A percentile compares a stretch with the other conserved stretches of the same genome.
Conservation (phyloP, 163 green algal species). For the Scenedesmus sp. region DNA sequence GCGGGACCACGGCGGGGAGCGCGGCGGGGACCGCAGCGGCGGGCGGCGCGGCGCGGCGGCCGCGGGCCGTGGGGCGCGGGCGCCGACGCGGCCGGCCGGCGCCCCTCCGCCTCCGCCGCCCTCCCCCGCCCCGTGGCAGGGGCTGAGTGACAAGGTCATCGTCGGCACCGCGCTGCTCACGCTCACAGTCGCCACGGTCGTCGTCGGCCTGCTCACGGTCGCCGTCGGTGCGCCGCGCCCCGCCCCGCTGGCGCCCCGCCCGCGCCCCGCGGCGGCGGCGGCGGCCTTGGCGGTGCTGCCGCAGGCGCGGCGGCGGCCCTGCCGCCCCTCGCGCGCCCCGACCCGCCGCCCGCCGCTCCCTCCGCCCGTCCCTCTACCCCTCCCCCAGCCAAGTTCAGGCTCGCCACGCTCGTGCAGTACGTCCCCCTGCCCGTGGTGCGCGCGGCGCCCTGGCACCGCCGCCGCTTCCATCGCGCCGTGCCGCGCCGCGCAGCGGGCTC, state of each 20-base stretch:
- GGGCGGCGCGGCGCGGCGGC: too few relatives aligned
- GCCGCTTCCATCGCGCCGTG: too few relatives aligned
- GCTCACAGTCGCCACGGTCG: conserved; percentile 70
- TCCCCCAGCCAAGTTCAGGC: conserved; percentile 52
- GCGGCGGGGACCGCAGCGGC: too few relatives aligned
- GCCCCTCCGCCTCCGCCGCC: too few relatives aligned
- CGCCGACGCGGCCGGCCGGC: too few relatives aligned
- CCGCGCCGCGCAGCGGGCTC: too few relatives aligned
- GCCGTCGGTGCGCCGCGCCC: conserved; percentile 49
- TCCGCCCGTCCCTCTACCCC: too few relatives aligned
- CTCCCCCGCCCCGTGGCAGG: too few relatives aligned
- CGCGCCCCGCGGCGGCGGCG: not conserved
- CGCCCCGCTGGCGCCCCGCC: not conserved
- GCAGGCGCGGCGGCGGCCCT: not conserved
- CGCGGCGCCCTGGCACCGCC: too few relatives aligned
- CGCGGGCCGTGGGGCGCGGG: too few relatives aligned
- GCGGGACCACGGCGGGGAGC: too few relatives aligned
- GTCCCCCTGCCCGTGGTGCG: conserved; percentile 87
- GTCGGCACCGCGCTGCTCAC: conserved; percentile 81
- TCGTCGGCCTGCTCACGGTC: conserved; percentile 66
- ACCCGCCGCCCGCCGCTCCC: not conserved
- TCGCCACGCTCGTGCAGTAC: conserved; percentile 81
- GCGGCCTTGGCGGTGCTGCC: not conserved
- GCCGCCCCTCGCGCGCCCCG: too few relatives aligned
- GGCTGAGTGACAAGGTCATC: conserved; percentile 26